Evolutionary conservation across 2,329 filamentous ascomycete species (phyloP), one percentile per base, ranked within the genome.

Genomic region (Cadophora sp.): DNA sequence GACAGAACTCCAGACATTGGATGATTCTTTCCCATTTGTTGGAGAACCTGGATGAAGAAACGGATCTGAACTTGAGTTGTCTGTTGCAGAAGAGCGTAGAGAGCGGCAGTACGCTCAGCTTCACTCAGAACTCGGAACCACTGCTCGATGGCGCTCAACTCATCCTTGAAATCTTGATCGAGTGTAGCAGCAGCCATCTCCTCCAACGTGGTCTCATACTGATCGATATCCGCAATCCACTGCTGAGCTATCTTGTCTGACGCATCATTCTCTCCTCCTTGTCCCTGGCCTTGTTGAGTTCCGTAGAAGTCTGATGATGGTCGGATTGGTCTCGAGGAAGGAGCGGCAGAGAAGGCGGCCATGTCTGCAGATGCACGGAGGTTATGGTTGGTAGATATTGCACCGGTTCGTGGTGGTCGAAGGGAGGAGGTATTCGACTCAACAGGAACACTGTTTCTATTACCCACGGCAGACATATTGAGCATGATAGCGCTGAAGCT

Each of bases 151-250:
- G 96, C 96, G 78, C 94, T 97, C 68, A 99, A 87, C 81, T 99
- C 96, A 80, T 98, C 96, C 83, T 99, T 99, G 85, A 99, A 99
- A 78, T 99, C 96, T 83, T 99, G 96, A 78, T 99, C 96, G 64
- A 98, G 84, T n/a, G 96, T 98, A 33, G 96, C 96, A 39, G 95
- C 94, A 51, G 96, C 96, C 96, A 99, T 99, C 79, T 99, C 96
- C 80, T 98, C 96, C 76, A 99, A 81, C 1, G 96, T 99, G n/a
- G 90, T 97, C 84, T 99, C 96, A 76, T 97, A 97, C 80, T 98
- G 95, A 78, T 99, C 96, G 73, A 99, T 98, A 76, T 99, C 96
- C 65, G 95, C 94, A 75, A 99, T 95, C 96, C 96, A 99, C 81
- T 99, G 94, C 82, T 97, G 94, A 60, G 95, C 94, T 71, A 95